phyloP scores from a whole-genome alignment of 305 asterid species.

The Euphrasia arctica region DNA sequence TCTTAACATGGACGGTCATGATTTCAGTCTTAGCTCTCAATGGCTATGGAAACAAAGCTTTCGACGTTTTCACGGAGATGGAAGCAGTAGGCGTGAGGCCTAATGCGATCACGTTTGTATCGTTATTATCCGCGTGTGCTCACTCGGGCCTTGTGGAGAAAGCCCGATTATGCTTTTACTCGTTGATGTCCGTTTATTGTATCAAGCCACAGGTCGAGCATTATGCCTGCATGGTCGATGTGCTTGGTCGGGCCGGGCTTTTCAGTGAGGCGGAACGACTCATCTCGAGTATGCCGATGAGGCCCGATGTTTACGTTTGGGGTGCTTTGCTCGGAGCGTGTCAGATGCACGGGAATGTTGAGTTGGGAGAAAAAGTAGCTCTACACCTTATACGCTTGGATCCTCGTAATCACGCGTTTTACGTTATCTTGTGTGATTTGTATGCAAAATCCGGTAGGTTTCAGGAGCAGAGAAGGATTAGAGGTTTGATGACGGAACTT shows the following conservation, averaged over 20 bases:
- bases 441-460: constrained; percentile 64
- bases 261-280: constrained; percentile 60
- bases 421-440: constrained; percentile 55
- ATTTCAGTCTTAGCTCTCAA: constrained; percentile 62
- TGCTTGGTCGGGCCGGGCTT: constrained; percentile 67
- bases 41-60: constrained; percentile 52
- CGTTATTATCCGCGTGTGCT: constrained; percentile 59
- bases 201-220: constrained; percentile 58
- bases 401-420: constrained; percentile 71
- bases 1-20: constrained; percentile 75
- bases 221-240: constrained; percentile 71
- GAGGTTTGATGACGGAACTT: constrained; percentile 50
- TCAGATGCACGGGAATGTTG: constrained; percentile 57
- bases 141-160: constrained; percentile 64
- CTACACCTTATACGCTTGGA: constrained; percentile 49
- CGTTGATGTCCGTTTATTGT: constrained; percentile 38
- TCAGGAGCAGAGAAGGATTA: constrained; percentile 46
- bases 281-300: constrained; percentile 57
- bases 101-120: constrained; percentile 58
- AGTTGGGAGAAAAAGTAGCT: constrained; percentile 61
- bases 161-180: constrained; percentile 49
- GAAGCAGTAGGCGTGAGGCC: constrained; percentile 49
- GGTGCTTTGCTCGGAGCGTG: constrained; percentile 84
- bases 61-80: constrained; percentile 56
- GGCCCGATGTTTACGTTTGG: constrained; percentile 73